These are phyloP conservation scores for Pyrenochaeta sp. DNA, from an alignment of 2,329 filamentous ascomycete genomes.

Conservation along the genomic window DNA sequence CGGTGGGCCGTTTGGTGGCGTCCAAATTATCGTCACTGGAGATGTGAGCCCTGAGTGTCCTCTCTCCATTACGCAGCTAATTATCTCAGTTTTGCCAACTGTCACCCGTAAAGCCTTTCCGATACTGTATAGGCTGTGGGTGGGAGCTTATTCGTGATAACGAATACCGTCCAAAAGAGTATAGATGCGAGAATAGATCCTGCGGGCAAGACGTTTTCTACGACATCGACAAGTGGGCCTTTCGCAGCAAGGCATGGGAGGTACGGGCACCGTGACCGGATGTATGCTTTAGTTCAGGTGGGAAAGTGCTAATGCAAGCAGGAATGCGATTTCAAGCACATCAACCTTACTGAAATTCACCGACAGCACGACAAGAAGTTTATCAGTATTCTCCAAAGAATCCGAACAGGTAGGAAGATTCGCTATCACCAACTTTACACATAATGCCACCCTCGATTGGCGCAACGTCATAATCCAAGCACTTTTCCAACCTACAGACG, in stretches of 20 bases:
- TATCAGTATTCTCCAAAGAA: constrained; percentile 64
- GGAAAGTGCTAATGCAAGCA: constrained; percentile 13
- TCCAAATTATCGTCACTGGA: constrained; percentile 65
- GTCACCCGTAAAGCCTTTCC: constrained; percentile 66
- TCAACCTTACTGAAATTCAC: constrained; percentile 65
- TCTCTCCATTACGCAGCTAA: background rate
- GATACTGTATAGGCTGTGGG: constrained; percentile 61
- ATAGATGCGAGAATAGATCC: constrained; percentile 27
- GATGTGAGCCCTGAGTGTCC: constrained; percentile 53
- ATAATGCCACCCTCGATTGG: background rate
- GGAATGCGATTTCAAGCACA: constrained; percentile 61
- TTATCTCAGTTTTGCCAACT: constrained; percentile 49
- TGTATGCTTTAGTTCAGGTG: too few species aligned
- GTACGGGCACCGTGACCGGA: constrained; percentile 12
- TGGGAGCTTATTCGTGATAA: constrained; percentile 33
- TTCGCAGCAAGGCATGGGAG: constrained; percentile 64
- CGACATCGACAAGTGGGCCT: constrained; percentile 68
- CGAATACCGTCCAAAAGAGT: constrained; percentile 10
- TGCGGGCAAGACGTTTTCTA: constrained; percentile 49
- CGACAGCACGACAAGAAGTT: constrained; percentile 65
- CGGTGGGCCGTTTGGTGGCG: constrained; percentile 54
- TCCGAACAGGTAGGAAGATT: constrained; percentile 55
- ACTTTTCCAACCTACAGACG: background rate
- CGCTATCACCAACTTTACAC: background rate
- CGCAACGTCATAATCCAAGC: background rate